Evolutionary conservation across 176 grass and related monocot genomes (phyloP), one percentile per base, ranked within the genome.

Genomic region (Luzula sylvatica): DNA sequence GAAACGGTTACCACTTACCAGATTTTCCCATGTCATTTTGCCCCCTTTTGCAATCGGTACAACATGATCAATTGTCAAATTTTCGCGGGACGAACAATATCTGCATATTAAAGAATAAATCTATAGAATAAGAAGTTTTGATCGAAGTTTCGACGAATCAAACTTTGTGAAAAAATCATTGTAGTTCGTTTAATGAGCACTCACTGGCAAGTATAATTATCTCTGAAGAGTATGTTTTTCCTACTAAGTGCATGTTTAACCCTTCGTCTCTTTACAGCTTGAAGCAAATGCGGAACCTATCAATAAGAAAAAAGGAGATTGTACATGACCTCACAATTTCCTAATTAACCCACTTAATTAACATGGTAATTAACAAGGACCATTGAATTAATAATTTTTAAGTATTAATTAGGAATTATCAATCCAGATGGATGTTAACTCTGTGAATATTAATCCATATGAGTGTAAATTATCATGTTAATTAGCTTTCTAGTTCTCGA

Each of bases 191-290:
- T 47, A 80, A 23, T 3, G 16, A 50, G 26, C 44, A 82, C 90
- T 96, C 85, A 96, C 90, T 89, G 90, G 57, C 84, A 96, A 67
- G 58, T 89, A 47, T 82, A 96, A 40, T 55, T 82, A 73, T 96
- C 90, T 61, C 84, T 85, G 54, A 71, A 89, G 67, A 96, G 65
- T 56, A 96, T 76, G 50, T 72, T 89, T 73, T 79, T 89, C 12
- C 77, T 76, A 60, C 85, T 89, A 57, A 96, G 73, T 18, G 63
- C 72, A 19, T 86, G 74, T 57, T 72, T 86, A n/a, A 89, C 65
- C 27, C 77, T 79, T 74, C 89, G 88, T 64, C 74, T 86, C 63
- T 89, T 82, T 14, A 89, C 77, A 40, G 70, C 81, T 30, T 86
- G 92, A 42, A 96, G 71, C 19, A 89, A 80, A 60, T 88, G 58